A percentile compares a stretch with the other conserved stretches of the same genome.
Evolutionary conservation across 164 flowering plant species (phyloP).

Genomic region (Macadamia tetraphylla): DNA sequence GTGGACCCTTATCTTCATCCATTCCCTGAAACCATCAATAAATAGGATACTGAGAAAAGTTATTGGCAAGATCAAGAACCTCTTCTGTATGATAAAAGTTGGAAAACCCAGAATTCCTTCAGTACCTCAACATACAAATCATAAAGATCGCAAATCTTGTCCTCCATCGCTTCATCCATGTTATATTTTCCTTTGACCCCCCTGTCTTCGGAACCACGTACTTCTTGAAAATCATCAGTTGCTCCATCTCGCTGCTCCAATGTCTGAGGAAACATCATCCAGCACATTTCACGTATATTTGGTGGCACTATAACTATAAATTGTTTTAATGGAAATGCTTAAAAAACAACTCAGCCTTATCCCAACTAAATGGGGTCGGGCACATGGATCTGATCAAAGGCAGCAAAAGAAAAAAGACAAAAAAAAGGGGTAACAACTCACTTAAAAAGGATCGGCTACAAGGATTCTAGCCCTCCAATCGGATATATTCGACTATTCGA

Average conservation of each 20-base stretch:
- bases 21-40: constrained; percentile 52
- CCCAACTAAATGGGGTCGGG: no score
- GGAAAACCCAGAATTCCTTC: background rate
- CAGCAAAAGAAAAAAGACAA: no score
- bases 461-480: no score
- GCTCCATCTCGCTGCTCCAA: constrained; percentile 49
- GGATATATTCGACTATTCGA: no score
- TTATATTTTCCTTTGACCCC: constrained; percentile 43
- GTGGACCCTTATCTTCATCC: constrained; percentile 88
- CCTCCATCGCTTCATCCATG: constrained; percentile 78
- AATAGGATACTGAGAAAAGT: background rate
- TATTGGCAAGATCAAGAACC: background rate
- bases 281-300: no score
- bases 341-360: no score
- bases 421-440: no score
- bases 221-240: constrained; percentile 67
- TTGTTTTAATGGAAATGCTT: no score
- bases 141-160: constrained; percentile 90
- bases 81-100: background rate
- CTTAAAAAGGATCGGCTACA: no score
- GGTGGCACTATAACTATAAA: no score
- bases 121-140: constrained; percentile 86
- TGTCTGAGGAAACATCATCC: constrained; percentile 31
- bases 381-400: no score
- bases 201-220: constrained; percentile 46